Conservation (phyloP, 306 rosid genomes). For the Lablab purpureus region DNA sequence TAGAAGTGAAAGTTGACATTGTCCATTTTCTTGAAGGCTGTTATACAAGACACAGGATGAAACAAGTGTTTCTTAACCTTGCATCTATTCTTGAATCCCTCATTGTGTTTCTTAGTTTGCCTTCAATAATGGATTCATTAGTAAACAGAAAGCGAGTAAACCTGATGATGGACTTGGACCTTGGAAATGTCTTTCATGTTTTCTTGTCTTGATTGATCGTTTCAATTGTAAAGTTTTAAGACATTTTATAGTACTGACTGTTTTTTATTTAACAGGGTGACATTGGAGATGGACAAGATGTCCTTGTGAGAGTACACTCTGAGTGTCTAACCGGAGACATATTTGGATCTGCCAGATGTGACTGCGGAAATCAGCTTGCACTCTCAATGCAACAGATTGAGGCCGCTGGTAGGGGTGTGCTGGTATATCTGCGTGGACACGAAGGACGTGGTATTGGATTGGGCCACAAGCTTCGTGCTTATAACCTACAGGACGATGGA, state of each 20-base stretch:
- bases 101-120: not conserved
- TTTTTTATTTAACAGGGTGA: slow-evolving; percentile 72
- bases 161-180: not conserved
- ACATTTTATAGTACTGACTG: not conserved
- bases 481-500: slow-evolving; percentile 86
- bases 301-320: slow-evolving; percentile 95
- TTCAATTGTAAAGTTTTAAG: not conserved
- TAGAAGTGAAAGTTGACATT: not conserved
- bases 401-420: slow-evolving; percentile 93
- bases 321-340: slow-evolving; percentile 99
- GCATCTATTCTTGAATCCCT: slow-evolving; percentile 12
- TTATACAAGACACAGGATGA: too few relatives aligned
- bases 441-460: slow-evolving; percentile 99
- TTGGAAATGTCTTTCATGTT: not conserved
- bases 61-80: not conserved
- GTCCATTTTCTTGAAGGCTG: not conserved
- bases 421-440: slow-evolving; percentile 91
- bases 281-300: slow-evolving; percentile 83
- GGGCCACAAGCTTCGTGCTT: slow-evolving; percentile 96
- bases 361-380: slow-evolving; percentile 91
- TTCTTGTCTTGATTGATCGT: not conserved
- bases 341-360: slow-evolving; percentile 96
- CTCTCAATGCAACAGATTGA: slow-evolving; percentile 95
- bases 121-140: not conserved
- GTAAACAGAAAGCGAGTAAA: not conserved